Evolutionary conservation across 495 filamentous ascomycete species (phyloP).

Genomic region (Aspergillus saccharolyticus): DNA sequence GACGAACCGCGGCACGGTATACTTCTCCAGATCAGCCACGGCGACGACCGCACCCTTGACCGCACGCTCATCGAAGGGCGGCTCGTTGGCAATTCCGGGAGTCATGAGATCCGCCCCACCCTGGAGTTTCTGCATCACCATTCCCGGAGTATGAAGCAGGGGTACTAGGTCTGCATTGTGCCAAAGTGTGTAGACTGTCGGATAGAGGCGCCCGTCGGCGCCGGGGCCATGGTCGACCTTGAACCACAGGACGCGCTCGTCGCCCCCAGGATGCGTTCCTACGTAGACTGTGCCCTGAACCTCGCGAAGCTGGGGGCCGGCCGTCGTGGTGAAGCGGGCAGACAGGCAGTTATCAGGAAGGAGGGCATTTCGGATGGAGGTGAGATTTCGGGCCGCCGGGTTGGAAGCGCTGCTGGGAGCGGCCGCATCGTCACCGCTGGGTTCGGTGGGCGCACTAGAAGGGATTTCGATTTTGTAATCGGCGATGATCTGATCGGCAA

Average conservation of each 20-base stretch:
- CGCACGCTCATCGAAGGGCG: conserved; percentile 60
- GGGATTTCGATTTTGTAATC: conserved; percentile 53
- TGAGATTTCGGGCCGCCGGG: conserved; percentile 39
- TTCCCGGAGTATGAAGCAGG: conserved; percentile 56
- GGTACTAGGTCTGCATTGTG: conserved; percentile 57
- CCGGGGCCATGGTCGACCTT: conserved; percentile 56
- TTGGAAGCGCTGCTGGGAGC: conserved; percentile 24
- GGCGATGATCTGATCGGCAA: conserved; percentile 65
- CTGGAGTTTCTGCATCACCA: conserved; percentile 60
- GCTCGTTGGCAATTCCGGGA: conserved; percentile 63
- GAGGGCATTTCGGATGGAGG: conserved; percentile 54
- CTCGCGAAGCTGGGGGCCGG: conserved; percentile 58
- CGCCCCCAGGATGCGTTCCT: conserved; percentile 51
- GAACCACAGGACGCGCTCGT: conserved; percentile 66
- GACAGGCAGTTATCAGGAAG: conserved; percentile 61
- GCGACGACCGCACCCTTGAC: conserved; percentile 59
- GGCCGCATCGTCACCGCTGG: conserved; percentile 32
- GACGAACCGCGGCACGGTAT: conserved; percentile 59
- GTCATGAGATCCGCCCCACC: conserved; percentile 72
- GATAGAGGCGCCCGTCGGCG: conserved; percentile 49
- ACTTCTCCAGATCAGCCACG: conserved; percentile 57
- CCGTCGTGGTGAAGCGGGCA: conserved; percentile 65
- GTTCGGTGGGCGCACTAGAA: conserved; percentile 27
- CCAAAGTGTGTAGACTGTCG: conserved; percentile 69
- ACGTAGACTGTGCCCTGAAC: conserved; percentile 64